phyloP scores from a whole-genome alignment of 768 basidiomycete genomes.

The Tylopilus sp. region DNA sequence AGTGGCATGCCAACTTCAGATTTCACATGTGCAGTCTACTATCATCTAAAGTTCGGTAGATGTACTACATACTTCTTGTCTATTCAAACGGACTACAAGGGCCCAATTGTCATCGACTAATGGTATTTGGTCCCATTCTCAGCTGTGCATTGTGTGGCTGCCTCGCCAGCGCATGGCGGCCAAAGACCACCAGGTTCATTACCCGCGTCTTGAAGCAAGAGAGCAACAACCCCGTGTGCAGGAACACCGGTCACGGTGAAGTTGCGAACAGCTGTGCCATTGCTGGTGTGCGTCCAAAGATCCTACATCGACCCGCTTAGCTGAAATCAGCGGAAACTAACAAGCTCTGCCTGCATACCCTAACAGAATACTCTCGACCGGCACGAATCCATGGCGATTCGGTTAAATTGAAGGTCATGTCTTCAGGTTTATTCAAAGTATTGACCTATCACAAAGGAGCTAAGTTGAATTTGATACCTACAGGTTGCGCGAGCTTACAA shows the following conservation, averaged over 20 bases:
- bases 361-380: constrained; percentile 57
- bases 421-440: constrained; percentile 47
- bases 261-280: constrained; percentile 60
- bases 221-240: constrained; percentile 62
- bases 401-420: constrained; percentile 59
- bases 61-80: too few species aligned
- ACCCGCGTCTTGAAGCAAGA: constrained; percentile 62
- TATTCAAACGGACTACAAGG: neutral
- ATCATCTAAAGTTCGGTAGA: too few species aligned
- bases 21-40: too few species aligned
- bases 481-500: constrained; percentile 36
- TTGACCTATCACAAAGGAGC: constrained; percentile 43
- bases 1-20: too few species aligned
- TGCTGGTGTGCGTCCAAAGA: constrained; percentile 67
- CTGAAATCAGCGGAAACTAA: neutral
- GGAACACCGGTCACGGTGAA: constrained; percentile 48
- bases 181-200: constrained; percentile 58
- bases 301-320: constrained; percentile 40
- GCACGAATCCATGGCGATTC: constrained; percentile 71
- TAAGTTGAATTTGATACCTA: neutral
- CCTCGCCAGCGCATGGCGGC: constrained; percentile 49
- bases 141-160: constrained; percentile 50
- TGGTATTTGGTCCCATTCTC: constrained; percentile 49
- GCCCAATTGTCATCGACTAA: neutral
- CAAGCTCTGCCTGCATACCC: constrained; percentile 37